phyloP scores from a whole-genome alignment of 1,284 basidiomycete genomes.

The Pseudozyma flocculosa region DNA sequence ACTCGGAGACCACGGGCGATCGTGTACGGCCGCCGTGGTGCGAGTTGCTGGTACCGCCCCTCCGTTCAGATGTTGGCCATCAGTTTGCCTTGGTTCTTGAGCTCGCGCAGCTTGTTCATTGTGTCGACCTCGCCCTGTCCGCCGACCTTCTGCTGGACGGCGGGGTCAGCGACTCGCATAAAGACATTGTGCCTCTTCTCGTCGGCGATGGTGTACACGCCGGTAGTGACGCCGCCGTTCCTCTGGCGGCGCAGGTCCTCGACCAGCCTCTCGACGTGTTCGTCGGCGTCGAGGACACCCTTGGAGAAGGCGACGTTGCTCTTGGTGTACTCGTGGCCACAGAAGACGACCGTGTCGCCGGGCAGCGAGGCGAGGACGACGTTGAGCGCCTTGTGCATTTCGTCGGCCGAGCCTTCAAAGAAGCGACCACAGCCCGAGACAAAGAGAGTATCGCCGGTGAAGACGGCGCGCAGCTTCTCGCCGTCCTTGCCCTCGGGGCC shows the following conservation, averaged over 20 bases:
- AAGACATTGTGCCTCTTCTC: constrained; percentile 66
- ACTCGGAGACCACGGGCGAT: too few relatives aligned
- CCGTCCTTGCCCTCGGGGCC: constrained; percentile 2
- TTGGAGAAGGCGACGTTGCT: constrained; percentile 56
- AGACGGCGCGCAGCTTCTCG: constrained; percentile 70
- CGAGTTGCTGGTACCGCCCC: too few relatives aligned
- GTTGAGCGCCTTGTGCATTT: constrained; percentile 84
- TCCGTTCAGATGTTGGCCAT: constrained; percentile 40
- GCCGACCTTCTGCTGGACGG: constrained; percentile 58
- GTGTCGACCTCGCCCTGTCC: constrained; percentile 64
- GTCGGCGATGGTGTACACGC: constrained; percentile 77
- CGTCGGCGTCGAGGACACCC: constrained; percentile 67
- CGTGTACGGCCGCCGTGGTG: too few relatives aligned
- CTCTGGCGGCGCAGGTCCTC: constrained; percentile 17
- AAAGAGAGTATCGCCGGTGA: constrained; percentile 94
- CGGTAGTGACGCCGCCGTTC: constrained; percentile 67
- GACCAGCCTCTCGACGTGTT: constrained; percentile 65
- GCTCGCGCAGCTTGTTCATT: constrained; percentile 73
- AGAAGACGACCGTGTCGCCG: constrained; percentile 77
- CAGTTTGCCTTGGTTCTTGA: constrained; percentile 69
- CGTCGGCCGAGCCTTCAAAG: constrained; percentile 82
- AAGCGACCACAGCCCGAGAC: constrained; percentile 91
- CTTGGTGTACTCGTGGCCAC: constrained; percentile 69
- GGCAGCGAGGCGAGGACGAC: constrained; percentile 71
- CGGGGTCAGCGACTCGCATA: constrained; percentile 49